Conservation (phyloP, 495 filamentous ascomycete genomes). For the Acidomyces sp. region DNA sequence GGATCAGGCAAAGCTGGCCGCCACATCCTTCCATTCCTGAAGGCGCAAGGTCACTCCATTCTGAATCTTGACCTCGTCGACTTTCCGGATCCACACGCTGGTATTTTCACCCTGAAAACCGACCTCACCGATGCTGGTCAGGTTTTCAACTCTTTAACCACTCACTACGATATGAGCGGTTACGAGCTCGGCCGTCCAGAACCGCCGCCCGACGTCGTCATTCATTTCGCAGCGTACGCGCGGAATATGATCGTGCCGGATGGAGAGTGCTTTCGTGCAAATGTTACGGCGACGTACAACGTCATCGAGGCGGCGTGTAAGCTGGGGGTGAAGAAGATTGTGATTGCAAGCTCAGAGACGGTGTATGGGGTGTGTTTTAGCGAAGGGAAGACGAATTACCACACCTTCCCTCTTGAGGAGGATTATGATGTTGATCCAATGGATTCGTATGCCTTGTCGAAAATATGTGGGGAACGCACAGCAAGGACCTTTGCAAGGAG, state of each 20-base stretch:
- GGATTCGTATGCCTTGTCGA: conserved; percentile 47
- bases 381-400: conserved; percentile 43
- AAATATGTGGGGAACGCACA: conserved; percentile 43
- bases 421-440: conserved; percentile 41
- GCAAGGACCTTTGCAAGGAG: conserved; percentile 43
- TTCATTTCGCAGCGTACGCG: conserved; percentile 48
- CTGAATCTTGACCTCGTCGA: conserved; percentile 44
- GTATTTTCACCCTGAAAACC: conserved; percentile 44
- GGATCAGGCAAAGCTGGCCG: conserved; percentile 48
- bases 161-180: conserved; percentile 41
- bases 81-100: conserved; percentile 30
- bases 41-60: conserved; percentile 39
- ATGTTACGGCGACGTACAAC: conserved; percentile 42
- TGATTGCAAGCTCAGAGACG: conserved; percentile 44
- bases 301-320: conserved; percentile 49
- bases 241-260: conserved; percentile 51
- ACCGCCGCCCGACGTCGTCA: conserved; percentile 43
- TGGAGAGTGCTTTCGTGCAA: conserved; percentile 43
- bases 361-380: conserved; percentile 48
- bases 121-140: conserved; percentile 47
- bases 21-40: conserved; percentile 42
- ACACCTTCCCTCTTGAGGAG: conserved; percentile 45
- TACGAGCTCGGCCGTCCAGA: conserved; percentile 32
- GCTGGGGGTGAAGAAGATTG: conserved; percentile 46
- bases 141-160: conserved; percentile 44